phyloP scores from a whole-genome alignment of 805 yeast genomes.

The Candida fluviatilis region DNA sequence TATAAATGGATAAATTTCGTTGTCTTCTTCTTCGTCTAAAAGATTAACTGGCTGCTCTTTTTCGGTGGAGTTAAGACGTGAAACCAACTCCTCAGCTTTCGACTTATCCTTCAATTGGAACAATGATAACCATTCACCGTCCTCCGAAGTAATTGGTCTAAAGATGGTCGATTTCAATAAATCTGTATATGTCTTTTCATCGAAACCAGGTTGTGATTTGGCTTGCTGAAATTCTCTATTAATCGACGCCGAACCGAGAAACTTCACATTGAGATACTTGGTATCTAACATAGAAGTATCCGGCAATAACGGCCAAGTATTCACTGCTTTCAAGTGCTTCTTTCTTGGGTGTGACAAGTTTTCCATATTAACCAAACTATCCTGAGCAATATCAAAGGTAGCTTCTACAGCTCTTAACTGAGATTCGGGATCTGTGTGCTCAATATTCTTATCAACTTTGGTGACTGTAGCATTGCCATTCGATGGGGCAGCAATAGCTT shows the following conservation, averaged over 20 bases:
- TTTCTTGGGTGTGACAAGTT: slow-evolving; percentile 74
- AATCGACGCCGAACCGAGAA: slow-evolving; percentile 54
- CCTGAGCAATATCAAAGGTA: slow-evolving; percentile 64
- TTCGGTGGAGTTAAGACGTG: slow-evolving; percentile 33
- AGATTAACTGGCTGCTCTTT: slow-evolving; percentile 39
- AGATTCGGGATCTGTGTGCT: slow-evolving; percentile 50
- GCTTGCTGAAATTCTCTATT: slow-evolving; percentile 30
- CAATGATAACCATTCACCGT: slow-evolving; percentile 72
- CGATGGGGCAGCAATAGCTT: slow-evolving; percentile 13
- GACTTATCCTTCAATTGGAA: slow-evolving; percentile 27
- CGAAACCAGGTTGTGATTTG: slow-evolving; percentile 27
- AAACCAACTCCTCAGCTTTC: slow-evolving; percentile 20
- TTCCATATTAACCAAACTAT: slow-evolving; percentile 38
- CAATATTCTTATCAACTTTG: slow-evolving; percentile 20
- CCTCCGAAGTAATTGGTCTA: slow-evolving; percentile 67
- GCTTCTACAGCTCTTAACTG: slow-evolving; percentile 71
- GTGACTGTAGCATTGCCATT: slow-evolving; percentile 12
- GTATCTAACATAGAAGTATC: slow-evolving; percentile 90
- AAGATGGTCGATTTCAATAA: slow-evolving; percentile 59
- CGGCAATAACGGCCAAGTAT: slow-evolving; percentile 78
- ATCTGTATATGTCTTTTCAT: slow-evolving; percentile 29
- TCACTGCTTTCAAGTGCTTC: slow-evolving; percentile 67
- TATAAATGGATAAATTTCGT: slow-evolving; percentile 48
- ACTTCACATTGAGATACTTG: slow-evolving; percentile 59
- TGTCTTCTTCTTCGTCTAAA: slow-evolving; percentile 37